Conservation (phyloP, 306 rosid species). For the Casuarina cunninghamiana region DNA sequence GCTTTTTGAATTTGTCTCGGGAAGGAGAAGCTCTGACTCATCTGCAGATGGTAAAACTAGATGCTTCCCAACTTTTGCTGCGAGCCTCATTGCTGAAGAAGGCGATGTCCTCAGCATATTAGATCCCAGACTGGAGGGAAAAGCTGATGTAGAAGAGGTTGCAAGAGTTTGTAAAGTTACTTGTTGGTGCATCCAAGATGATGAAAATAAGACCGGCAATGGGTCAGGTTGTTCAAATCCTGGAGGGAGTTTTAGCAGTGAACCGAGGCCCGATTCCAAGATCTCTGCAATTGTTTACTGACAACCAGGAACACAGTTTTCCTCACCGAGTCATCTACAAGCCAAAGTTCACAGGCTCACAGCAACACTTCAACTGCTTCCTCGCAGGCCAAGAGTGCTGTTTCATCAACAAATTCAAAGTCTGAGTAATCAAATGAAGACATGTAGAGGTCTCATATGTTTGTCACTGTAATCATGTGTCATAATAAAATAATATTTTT, state of each 20-base stretch:
- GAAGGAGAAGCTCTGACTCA: background rate
- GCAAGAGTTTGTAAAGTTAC: background rate
- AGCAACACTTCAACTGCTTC: background rate
- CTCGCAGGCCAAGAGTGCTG: background rate
- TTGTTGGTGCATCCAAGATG: conserved; percentile 6
- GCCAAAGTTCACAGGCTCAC: background rate
- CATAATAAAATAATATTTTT: too few relatives aligned
- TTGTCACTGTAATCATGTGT: background rate
- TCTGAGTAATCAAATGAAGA: background rate
- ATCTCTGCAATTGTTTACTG: background rate
- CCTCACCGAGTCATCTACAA: background rate
- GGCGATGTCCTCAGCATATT: background rate
- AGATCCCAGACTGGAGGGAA: background rate
- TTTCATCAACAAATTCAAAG: background rate
- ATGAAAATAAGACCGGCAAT: background rate
- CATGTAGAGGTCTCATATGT: background rate
- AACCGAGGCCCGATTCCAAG: background rate
- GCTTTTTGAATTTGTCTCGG: background rate
- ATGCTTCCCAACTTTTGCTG: background rate
- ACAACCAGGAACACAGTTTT: background rate
- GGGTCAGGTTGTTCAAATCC: background rate
- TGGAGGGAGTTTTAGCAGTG: background rate
- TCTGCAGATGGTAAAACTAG: background rate
- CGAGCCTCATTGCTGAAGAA: background rate
- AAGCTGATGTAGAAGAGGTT: background rate